phyloP scores from a whole-genome alignment of 257 asterid species.

The Catharanthus roseus region DNA sequence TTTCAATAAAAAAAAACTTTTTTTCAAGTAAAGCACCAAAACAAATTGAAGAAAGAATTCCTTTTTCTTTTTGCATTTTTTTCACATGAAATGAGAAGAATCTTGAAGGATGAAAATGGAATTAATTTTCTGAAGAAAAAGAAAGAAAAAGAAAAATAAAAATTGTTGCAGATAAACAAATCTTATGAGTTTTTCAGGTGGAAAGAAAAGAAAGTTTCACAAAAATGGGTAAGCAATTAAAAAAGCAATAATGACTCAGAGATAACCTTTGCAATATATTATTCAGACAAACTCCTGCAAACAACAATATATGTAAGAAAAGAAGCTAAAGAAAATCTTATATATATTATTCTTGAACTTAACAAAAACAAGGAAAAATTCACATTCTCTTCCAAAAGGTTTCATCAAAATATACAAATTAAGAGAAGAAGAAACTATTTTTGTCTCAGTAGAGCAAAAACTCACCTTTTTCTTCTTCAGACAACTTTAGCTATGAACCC shows the following conservation, averaged over 20 bases:
- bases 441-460: conserved; percentile 7
- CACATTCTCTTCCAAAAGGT: conserved; percentile 5
- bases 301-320: conserved; percentile 8
- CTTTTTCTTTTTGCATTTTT: neutral
- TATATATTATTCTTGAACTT: neutral
- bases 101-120: neutral
- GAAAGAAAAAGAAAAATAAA: neutral
- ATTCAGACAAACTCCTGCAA: neutral
- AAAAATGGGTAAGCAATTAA: conserved; percentile 24
- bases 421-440: conserved; percentile 4
- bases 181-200: too few species aligned
- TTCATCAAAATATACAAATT: conserved; percentile 32
- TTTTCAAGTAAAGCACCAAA: neutral
- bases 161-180: neutral
- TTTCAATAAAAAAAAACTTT: neutral
- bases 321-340: conserved; percentile 10
- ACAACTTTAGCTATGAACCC: neutral
- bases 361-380: conserved; percentile 8
- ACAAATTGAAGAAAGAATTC: neutral
- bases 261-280: neutral
- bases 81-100: neutral
- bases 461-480: conserved; percentile 14
- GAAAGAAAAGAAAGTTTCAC: conserved; percentile 19
- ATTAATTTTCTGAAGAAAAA: too few species aligned
- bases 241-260: neutral